A percentile compares a stretch with the other conserved stretches of the same genome.
phyloP scores from a whole-genome alignment of 257 asterid species.

The Plantago ovata region DNA sequence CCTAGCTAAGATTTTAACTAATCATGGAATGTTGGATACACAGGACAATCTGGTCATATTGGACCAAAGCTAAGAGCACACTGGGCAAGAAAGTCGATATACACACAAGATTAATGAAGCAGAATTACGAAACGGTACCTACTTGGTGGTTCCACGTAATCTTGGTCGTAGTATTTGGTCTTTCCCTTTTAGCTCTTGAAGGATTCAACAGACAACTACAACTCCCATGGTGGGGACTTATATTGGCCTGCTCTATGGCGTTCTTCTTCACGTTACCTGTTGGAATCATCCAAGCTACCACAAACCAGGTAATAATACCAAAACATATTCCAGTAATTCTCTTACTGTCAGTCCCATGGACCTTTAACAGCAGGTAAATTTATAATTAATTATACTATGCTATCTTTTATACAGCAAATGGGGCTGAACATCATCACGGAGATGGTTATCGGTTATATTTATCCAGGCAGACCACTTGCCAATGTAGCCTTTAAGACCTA shows the following conservation, averaged over 20 bases:
- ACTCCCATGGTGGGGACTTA: slow-evolving; percentile 83
- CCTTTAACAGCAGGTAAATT: background rate
- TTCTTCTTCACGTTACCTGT: slow-evolving; percentile 60
- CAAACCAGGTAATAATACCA: slow-evolving; percentile 53
- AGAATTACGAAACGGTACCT: slow-evolving; percentile 57
- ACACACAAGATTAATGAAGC: slow-evolving; percentile 63
- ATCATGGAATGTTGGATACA: background rate
- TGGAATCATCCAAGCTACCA: slow-evolving; percentile 71
- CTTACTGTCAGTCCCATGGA: background rate
- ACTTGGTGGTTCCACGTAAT: slow-evolving; percentile 60
- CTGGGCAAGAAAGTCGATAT: slow-evolving; percentile 39
- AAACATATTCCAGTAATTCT: too few relatives aligned
- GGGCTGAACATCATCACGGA: slow-evolving; percentile 76
- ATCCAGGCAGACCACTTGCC: slow-evolving; percentile 80
- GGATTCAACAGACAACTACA: slow-evolving; percentile 63
- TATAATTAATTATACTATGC: too few relatives aligned
- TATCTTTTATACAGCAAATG: too few relatives aligned
- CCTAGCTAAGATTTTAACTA: background rate
- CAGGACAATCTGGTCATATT: slow-evolving; percentile 38
- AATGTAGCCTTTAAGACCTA: slow-evolving; percentile 80
- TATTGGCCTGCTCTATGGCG: slow-evolving; percentile 41
- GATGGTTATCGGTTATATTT: slow-evolving; percentile 48
- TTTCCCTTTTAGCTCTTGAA: slow-evolving; percentile 48
- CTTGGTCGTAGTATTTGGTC: slow-evolving; percentile 37
- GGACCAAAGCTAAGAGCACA: slow-evolving; percentile 35